phyloP scores from a whole-genome alignment of 129 eudicot species.

The Kitagawia praeruptora region DNA sequence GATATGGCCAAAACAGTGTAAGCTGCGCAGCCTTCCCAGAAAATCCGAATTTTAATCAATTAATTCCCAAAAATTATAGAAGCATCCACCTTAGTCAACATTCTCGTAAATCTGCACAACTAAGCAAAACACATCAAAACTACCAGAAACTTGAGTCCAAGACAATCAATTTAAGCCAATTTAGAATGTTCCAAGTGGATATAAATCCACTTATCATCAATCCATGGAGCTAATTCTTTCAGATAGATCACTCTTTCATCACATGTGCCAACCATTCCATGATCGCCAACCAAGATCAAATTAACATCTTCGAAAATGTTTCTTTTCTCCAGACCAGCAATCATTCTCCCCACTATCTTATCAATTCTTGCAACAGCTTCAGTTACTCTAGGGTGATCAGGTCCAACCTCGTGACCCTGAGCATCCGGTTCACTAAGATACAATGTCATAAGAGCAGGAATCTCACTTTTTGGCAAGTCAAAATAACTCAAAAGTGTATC shows the following conservation, averaged over 20 bases:
- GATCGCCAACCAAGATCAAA: slow-evolving; percentile 7
- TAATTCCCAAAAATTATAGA: too few species aligned
- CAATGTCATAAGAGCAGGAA: slow-evolving; percentile 3
- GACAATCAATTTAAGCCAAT: too few species aligned
- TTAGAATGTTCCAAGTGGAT: too few species aligned
- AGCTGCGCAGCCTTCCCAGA: too few species aligned
- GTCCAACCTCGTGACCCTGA: slow-evolving; percentile 13
- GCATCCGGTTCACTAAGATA: slow-evolving; percentile 7
- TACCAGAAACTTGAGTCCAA: too few species aligned
- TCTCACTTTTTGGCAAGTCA: slow-evolving; percentile 7
- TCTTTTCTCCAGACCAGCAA: slow-evolving; percentile 9
- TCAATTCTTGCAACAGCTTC: slow-evolving; percentile 6
- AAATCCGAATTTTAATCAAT: too few species aligned
- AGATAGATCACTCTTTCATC: background rate
- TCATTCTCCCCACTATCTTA: background rate
- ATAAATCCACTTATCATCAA: too few species aligned
- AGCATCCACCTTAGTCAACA: too few species aligned
- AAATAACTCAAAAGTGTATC: slow-evolving; percentile 7
- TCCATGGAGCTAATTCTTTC: slow-evolving; percentile 14
- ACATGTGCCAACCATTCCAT: slow-evolving; percentile 14
- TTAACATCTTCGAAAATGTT: background rate
- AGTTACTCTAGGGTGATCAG: slow-evolving; percentile 7
- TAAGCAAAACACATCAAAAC: too few species aligned
- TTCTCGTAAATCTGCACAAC: too few species aligned
- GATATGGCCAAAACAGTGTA: too few species aligned